These are phyloP conservation scores for Chlamydomonas sphaeroides DNA, from an alignment of 139 green algal species.

Conservation along the genomic window DNA sequence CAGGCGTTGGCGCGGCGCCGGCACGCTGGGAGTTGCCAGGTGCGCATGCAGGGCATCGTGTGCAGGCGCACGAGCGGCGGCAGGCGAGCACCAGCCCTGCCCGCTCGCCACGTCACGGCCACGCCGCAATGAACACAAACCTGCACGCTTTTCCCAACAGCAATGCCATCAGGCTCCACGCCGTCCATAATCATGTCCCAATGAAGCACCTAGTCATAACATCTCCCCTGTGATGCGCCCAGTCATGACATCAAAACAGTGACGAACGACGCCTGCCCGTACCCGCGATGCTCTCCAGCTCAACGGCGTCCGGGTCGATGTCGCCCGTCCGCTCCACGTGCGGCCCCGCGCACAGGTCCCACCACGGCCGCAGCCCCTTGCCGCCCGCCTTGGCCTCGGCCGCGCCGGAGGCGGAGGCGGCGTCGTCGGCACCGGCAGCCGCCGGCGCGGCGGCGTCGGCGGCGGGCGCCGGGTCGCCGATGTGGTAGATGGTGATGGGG, in stretches of 20 bases:
- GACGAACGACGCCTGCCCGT: slow-evolving; percentile 28
- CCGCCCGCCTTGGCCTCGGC: background rate
- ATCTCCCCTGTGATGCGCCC: background rate
- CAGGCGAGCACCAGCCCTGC: too few relatives aligned
- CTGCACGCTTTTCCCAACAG: too few relatives aligned
- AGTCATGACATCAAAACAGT: too few relatives aligned
- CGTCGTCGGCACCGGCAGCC: background rate
- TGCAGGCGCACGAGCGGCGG: too few relatives aligned
- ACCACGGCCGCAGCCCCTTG: slow-evolving; percentile 60
- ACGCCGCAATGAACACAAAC: too few relatives aligned
- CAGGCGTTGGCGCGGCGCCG: too few relatives aligned
- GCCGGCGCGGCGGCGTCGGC: background rate
- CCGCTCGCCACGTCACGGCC: too few relatives aligned
- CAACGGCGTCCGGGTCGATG: slow-evolving; percentile 85
- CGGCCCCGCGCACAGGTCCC: slow-evolving; percentile 96
- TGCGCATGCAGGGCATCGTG: too few relatives aligned
- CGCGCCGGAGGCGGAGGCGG: background rate
- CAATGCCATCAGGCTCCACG: too few relatives aligned
- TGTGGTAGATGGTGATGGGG: slow-evolving; percentile 98
- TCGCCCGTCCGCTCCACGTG: slow-evolving; percentile 89
- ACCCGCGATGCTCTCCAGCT: slow-evolving; percentile 93
- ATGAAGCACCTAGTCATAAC: too few relatives aligned
- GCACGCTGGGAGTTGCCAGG: too few relatives aligned
- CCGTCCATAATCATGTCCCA: too few relatives aligned
- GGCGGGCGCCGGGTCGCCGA: slow-evolving; percentile 68